Evolutionary conservation across 129 eudicot genomes (phyloP).

Genomic region (carrot (Daucus carota)): DNA sequence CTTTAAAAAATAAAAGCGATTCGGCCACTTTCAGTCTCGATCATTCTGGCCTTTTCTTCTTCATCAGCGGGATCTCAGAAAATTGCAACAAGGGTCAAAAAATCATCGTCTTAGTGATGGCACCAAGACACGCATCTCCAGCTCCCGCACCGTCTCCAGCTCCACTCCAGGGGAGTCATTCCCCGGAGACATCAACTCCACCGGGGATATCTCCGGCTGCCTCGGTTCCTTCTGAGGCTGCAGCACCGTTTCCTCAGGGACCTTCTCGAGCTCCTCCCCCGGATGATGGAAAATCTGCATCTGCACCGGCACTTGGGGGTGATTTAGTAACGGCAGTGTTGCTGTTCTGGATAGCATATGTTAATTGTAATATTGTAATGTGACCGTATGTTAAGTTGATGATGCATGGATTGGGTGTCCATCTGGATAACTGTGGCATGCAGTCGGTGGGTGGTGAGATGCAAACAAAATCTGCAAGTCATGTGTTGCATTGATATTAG

Average conservation of each 20-base stretch:
- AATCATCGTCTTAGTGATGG: conserved; percentile 39
- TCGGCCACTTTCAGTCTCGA: conserved; percentile 30
- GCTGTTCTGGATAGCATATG: neutral
- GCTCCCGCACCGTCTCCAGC: neutral
- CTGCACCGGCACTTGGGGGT: neutral
- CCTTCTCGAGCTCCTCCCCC: neutral
- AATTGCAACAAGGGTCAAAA: conserved; percentile 56
- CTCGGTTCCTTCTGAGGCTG: neutral
- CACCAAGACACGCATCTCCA: conserved; percentile 18
- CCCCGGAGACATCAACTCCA: neutral
- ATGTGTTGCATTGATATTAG: neutral
- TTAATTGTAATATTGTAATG: too few species aligned
- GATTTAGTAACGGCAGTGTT: too few species aligned
- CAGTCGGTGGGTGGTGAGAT: neutral
- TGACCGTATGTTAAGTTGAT: neutral
- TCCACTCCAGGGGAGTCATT: neutral
- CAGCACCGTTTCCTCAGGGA: neutral
- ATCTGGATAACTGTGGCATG: neutral
- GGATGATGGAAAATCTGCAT: neutral
- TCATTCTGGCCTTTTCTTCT: conserved; percentile 57
- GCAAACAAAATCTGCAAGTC: neutral
- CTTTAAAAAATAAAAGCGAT: conserved; percentile 20
- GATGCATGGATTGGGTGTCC: neutral
- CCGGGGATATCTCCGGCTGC: neutral
- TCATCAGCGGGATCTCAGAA: conserved; percentile 48